Conservation (phyloP, 371 early-diverging fungal species). For the Mucor racemosus region DNA sequence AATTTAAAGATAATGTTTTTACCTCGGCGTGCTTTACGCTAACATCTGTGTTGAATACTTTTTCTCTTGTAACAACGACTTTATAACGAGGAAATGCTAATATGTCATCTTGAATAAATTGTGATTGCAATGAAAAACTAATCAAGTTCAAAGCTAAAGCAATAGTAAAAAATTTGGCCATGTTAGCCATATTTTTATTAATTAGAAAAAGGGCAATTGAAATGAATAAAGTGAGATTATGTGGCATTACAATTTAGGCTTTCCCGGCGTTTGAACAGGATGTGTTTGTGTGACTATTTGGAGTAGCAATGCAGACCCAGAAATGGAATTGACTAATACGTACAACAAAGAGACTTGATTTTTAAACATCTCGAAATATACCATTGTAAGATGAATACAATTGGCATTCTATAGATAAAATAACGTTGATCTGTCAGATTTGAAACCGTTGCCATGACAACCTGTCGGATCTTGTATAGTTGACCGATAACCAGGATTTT, state of each 20-base stretch:
- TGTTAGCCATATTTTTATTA: neutral
- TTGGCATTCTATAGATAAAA: no score
- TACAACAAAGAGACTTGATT: neutral
- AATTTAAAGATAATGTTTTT: neutral
- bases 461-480: no score
- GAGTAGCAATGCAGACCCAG: neutral
- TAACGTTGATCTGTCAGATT: no score
- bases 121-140: conserved; percentile 20
- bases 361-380: neutral
- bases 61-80: conserved; percentile 46
- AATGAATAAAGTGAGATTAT: neutral
- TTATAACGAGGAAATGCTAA: conserved; percentile 59
- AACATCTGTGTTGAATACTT: conserved; percentile 45
- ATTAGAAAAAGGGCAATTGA: neutral
- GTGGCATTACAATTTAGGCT: conserved; percentile 1
- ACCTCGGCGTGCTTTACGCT: conserved; percentile 21
- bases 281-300: conserved; percentile 12
- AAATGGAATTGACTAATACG: neutral
- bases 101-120: conserved; percentile 58
- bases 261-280: neutral
- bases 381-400: neutral
- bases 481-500: no score
- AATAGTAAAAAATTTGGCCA: conserved; percentile 1
- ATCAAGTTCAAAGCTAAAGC: neutral
- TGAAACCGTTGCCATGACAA: no score